Conservation (phyloP, 768 basidiomycete species). For the Mycena epipterygia region DNA sequence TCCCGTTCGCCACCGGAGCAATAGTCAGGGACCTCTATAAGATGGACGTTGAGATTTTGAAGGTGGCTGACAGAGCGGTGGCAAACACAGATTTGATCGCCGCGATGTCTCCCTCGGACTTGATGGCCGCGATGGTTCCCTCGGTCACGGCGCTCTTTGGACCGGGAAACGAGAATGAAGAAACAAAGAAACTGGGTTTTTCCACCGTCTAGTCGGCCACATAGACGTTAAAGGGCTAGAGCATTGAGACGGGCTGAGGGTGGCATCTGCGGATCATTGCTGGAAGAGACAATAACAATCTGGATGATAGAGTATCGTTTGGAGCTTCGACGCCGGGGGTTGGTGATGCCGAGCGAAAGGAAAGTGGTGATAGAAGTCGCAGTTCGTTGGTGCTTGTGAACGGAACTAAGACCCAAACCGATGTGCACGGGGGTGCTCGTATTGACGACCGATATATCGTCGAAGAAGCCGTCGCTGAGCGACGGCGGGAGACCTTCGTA, state of each 20-base stretch:
- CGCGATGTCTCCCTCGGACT: no score
- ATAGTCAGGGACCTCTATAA: neutral
- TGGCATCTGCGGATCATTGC: neutral
- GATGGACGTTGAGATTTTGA: neutral
- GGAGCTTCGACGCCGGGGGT: neutral
- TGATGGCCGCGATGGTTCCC: no score
- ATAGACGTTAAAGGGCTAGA: no score
- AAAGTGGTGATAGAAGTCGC: conserved; percentile 14
- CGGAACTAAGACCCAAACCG: conserved; percentile 19
- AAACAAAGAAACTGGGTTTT: no score
- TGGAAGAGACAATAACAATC: neutral
- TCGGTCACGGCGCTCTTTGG: no score
- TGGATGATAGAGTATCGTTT: neutral
- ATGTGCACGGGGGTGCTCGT: conserved; percentile 8
- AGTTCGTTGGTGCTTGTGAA: conserved; percentile 2
- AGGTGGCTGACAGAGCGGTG: no score
- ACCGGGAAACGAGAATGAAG: no score
- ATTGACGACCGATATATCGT: neutral
- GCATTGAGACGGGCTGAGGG: no score
- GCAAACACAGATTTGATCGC: no score
- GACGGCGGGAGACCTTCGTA: conserved; percentile 25
- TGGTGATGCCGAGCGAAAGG: conserved; percentile 13
- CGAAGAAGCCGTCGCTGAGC: conserved; percentile 20
- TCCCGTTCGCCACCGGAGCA: neutral
- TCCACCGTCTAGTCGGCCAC: no score